A percentile compares a stretch with the other conserved stretches of the same genome.
Evolutionary conservation across 805 yeast species (phyloP).

Genomic region (Candida saitoana): DNA sequence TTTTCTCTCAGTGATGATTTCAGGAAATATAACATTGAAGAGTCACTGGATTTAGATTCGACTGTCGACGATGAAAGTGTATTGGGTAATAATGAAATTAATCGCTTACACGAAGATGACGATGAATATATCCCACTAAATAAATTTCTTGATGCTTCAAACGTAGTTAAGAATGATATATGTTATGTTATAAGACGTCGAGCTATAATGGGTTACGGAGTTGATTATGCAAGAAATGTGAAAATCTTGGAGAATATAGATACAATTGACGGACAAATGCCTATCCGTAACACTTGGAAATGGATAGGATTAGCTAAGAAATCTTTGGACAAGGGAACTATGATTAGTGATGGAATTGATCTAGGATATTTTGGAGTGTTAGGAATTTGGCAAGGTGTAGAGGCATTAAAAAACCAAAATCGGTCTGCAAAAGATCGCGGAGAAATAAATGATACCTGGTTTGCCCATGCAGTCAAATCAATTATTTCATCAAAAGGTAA

Average conservation of each 20-base stretch:
- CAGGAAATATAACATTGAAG: slow-evolving; percentile 14
- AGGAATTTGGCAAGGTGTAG: slow-evolving; percentile 83
- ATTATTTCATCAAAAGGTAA: slow-evolving; percentile 49
- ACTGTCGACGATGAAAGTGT: slow-evolving; percentile 13
- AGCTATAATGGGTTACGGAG: slow-evolving; percentile 69
- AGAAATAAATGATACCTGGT: slow-evolving; percentile 34
- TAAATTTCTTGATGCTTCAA: slow-evolving; percentile 28
- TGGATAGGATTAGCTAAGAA: slow-evolving; percentile 78
- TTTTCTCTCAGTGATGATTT: slow-evolving; percentile 11
- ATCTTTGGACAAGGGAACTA: slow-evolving; percentile 58
- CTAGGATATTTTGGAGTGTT: slow-evolving; percentile 83
- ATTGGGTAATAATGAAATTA: background rate
- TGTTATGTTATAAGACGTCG: slow-evolving; percentile 67
- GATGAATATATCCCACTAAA: slow-evolving; percentile 27
- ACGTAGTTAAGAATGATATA: slow-evolving; percentile 65
- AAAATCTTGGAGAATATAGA: slow-evolving; percentile 51
- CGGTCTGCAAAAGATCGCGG: slow-evolving; percentile 33
- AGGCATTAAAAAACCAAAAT: slow-evolving; percentile 43
- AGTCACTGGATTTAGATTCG: slow-evolving; percentile 13
- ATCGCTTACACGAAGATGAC: slow-evolving; percentile 19
- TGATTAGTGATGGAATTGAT: slow-evolving; percentile 68
- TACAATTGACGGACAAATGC: slow-evolving; percentile 47
- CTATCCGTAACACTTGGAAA: slow-evolving; percentile 77
- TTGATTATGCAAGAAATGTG: slow-evolving; percentile 62
- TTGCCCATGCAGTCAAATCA: slow-evolving; percentile 48